These are phyloP conservation scores for Neospora caninum DNA, from an alignment of 169 alveolate genomes.

Conservation along the genomic window DNA sequence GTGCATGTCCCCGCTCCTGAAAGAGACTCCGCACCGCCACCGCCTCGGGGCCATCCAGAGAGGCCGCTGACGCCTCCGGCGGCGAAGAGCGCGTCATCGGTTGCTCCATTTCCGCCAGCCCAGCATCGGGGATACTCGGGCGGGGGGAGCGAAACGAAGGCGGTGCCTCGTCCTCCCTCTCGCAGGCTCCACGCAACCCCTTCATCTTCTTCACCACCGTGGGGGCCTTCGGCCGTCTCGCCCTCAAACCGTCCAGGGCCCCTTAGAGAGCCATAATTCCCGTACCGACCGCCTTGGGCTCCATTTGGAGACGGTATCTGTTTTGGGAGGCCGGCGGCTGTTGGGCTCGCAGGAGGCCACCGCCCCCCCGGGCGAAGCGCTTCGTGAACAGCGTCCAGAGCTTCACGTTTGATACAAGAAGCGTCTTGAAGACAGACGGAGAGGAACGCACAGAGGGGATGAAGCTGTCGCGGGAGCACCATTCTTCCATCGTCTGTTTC, in stretches of 20 bases:
- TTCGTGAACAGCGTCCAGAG: neutral
- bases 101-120: neutral
- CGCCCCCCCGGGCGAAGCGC: neutral
- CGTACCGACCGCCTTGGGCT: neutral
- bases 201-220: neutral
- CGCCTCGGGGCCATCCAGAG: neutral
- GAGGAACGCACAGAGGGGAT: neutral
- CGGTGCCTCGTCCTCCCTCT: neutral
- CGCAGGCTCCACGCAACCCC: neutral
- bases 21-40: neutral
- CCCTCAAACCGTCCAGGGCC: neutral
- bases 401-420: neutral
- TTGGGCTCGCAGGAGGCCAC: neutral
- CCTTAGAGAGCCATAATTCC: neutral
- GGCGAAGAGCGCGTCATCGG: neutral
- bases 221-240: neutral
- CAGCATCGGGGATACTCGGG: slow-evolving; percentile 23
- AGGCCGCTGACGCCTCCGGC: neutral
- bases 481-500: neutral
- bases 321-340: neutral
- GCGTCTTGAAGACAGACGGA: neutral
- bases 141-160: neutral
- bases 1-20: neutral
- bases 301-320: neutral
- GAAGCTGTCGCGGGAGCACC: neutral